Conservation (phyloP, 2,329 filamentous ascomycete genomes). For the Penicillium italicum region DNA sequence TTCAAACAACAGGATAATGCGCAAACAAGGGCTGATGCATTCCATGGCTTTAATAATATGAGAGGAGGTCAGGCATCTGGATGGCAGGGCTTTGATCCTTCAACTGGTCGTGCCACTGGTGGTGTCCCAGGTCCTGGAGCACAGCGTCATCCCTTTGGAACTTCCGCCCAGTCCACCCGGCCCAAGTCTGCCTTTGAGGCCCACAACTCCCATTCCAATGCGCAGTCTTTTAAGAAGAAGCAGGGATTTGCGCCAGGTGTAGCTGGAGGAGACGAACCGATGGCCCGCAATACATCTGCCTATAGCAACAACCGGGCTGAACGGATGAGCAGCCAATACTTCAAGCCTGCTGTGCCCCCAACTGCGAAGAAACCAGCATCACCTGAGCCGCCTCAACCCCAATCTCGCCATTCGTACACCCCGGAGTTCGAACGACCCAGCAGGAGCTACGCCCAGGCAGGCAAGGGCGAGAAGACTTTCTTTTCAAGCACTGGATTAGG, state of each 20-base stretch:
- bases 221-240: constrained; percentile 49
- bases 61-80: constrained; percentile 30
- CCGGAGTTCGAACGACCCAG: constrained; percentile 50
- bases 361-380: constrained; percentile 43
- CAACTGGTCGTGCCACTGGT: constrained; percentile 31
- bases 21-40: constrained; percentile 44
- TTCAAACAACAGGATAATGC: constrained; percentile 40
- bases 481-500: constrained; percentile 51
- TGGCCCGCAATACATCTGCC: constrained; percentile 52
- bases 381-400: constrained; percentile 19
- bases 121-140: constrained; percentile 21
- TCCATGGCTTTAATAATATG: constrained; percentile 46
- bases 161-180: constrained; percentile 20
- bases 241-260: constrained; percentile 57
- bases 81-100: constrained; percentile 43
- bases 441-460: constrained; percentile 52
- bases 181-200: constrained; percentile 42
- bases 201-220: constrained; percentile 35
- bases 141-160: constrained; percentile 21
- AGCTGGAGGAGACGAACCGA: constrained; percentile 58
- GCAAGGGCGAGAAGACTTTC: constrained; percentile 55
- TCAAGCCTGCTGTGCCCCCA: constrained; percentile 40
- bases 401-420: constrained; percentile 13
- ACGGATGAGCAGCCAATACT: constrained; percentile 34
- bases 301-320: constrained; percentile 42